Evolutionary conservation across 768 basidiomycete genomes (phyloP).

Genomic region (Pleurotus pulmonarius): DNA sequence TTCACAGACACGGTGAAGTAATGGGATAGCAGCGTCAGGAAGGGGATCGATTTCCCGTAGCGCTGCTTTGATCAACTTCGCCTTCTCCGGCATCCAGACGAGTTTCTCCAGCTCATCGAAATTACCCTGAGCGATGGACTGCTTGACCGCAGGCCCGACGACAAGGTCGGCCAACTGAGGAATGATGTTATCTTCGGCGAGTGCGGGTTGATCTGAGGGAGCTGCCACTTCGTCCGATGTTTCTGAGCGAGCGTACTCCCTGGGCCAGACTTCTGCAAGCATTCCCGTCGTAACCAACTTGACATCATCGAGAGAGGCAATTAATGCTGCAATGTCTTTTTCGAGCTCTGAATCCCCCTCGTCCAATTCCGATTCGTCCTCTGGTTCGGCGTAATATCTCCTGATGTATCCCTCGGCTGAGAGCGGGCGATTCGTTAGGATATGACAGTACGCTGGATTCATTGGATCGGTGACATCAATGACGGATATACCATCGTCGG

Average conservation of each 20-base stretch:
- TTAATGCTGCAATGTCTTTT: neutral
- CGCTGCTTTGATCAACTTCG: constrained; percentile 12
- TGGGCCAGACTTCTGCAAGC: constrained; percentile 6
- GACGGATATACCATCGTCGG: constrained; percentile 31
- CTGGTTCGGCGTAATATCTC: constrained; percentile 1
- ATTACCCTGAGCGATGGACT: constrained; percentile 18
- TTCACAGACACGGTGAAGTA: constrained; percentile 18
- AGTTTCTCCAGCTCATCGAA: constrained; percentile 21
- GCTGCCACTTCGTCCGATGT: neutral
- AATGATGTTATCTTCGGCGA: constrained; percentile 8
- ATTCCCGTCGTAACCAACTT: constrained; percentile 2
- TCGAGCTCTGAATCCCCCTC: neutral
- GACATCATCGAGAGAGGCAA: neutral
- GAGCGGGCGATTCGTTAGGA: constrained; percentile 3
- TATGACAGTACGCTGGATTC: constrained; percentile 24
- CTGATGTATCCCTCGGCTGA: constrained; percentile 6
- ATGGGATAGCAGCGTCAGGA: constrained; percentile 20
- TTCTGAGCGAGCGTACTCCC: neutral
- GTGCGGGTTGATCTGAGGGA: neutral
- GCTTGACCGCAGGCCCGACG: constrained; percentile 20
- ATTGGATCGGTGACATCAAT: constrained; percentile 28
- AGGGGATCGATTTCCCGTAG: constrained; percentile 19
- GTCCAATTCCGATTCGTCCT: neutral
- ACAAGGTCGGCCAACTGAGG: constrained; percentile 23
- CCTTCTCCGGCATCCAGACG: constrained; percentile 26